phyloP scores from a whole-genome alignment of 768 basidiomycete genomes.

The Suillus plorans region DNA sequence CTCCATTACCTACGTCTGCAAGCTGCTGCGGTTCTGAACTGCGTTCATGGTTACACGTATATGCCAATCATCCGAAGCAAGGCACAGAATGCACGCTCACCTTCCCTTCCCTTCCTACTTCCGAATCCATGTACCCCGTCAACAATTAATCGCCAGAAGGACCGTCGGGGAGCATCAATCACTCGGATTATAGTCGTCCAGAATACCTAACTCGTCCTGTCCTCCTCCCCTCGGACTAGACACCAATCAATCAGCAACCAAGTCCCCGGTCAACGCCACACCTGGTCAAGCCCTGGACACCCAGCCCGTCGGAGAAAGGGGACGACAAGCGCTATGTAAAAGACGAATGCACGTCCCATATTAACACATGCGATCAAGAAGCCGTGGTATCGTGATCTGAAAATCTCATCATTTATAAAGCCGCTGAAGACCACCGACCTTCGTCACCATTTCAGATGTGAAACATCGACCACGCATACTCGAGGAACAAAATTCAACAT shows the following conservation, averaged over 20 bases:
- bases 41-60: not conserved
- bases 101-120: not conserved
- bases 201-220: not conserved
- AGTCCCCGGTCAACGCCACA: not conserved
- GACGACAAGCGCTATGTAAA: not conserved
- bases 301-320: not conserved
- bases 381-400: not conserved
- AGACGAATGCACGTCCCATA: not conserved
- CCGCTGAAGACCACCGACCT: not conserved
- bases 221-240: not conserved
- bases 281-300: not conserved
- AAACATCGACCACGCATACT: not conserved
- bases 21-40: not conserved
- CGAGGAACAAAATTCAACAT: not conserved
- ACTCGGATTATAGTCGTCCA: not conserved
- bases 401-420: not conserved
- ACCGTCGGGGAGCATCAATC: not conserved
- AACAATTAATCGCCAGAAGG: slow-evolving; percentile 7
- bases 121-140: not conserved
- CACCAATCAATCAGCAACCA: not conserved
- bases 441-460: not conserved
- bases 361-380: not conserved
- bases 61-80: slow-evolving; percentile 3
- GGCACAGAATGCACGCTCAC: not conserved
- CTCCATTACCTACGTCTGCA: too few species aligned